Evolutionary conservation across 2,329 filamentous ascomycete genomes (phyloP), one percentile per base, ranked within the genome.

Genomic region (Apiospora saccharicola): DNA sequence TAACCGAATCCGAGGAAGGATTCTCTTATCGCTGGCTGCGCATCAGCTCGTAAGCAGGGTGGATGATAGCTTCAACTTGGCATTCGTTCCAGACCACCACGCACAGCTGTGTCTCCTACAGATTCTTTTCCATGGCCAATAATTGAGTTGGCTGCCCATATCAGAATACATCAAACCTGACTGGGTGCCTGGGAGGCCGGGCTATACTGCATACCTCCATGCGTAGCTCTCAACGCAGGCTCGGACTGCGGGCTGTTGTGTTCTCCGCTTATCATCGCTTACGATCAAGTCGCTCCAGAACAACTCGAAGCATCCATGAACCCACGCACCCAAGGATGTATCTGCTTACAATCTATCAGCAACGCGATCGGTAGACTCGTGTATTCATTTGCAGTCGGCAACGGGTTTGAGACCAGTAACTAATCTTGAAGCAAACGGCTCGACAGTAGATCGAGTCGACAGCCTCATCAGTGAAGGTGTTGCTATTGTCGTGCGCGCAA

Each of bases 191-290:
- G 19, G 30, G n/a, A 12, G 57, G 57, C 57, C 57, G 34, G 41
- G 57, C 22, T 2, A 64, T 61, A 4, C 19, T 12, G 19, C 22
- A 41, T 64, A 12, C 14, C 19, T 12, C 8, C 22, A 41, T 64
- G 22, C 14, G 19, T 41, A 64, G 57, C 19, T 41, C n/a, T 3
- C 10, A 26, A 24, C 49, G 22, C 19, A 41, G n/a, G 4, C 57
- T 64, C 57, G 57, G 57, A 41, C 57, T n/a, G 24, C 57, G 57
- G 57, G 57, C 19, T 64, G 22, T 64, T 37, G 10, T n/a, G 57
- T 41, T 64, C 34, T 64, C 57, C 57, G 57, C 57, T 12, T n/a
- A n/a, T n/a, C 34, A n/a, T 51, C 37, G 37, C 37, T 41, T 41
- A 30, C 26, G 26, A 30, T 30, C 26, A 41, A 41, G 24, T 14